These are phyloP conservation scores for Gaultheria prostrata DNA, from an alignment of 148 eudicot species.

Conservation along the genomic window DNA sequence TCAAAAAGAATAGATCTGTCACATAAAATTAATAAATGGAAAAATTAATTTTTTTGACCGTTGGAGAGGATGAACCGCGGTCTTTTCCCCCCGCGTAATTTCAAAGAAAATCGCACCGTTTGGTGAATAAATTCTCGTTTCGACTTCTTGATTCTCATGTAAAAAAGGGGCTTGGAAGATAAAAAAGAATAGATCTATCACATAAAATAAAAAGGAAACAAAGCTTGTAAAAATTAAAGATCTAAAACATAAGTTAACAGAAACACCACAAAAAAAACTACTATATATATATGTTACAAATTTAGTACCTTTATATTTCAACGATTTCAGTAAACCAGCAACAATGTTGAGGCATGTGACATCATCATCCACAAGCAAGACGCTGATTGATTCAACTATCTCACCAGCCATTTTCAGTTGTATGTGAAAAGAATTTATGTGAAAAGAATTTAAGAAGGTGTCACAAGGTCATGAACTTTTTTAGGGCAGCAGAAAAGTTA, in stretches of 20 bases:
- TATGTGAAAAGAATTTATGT: background rate
- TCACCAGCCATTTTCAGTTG: constrained; percentile 23
- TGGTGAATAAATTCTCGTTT: background rate
- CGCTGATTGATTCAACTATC: constrained; percentile 20
- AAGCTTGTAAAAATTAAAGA: background rate
- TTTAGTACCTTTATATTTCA: constrained; percentile 43
- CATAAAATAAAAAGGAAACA: background rate
- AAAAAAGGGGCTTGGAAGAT: background rate
- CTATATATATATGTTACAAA: too few relatives aligned
- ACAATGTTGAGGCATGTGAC: constrained; percentile 36
- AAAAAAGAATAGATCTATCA: background rate
- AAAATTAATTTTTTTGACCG: background rate
- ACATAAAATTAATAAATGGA: too few relatives aligned
- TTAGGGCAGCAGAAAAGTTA: background rate
- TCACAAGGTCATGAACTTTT: background rate
- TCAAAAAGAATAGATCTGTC: background rate
- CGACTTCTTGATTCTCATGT: background rate
- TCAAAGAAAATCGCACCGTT: background rate
- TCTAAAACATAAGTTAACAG: background rate
- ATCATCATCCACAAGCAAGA: constrained; percentile 62
- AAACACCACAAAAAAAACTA: background rate
- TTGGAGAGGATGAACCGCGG: background rate
- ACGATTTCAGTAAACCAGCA: constrained; percentile 31
- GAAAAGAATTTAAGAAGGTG: background rate
- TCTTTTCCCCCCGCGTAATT: background rate